Base-by-base conservation (phyloP, 2,329 filamentous ascomycete species). In the Penicillium decumbens region DNA sequence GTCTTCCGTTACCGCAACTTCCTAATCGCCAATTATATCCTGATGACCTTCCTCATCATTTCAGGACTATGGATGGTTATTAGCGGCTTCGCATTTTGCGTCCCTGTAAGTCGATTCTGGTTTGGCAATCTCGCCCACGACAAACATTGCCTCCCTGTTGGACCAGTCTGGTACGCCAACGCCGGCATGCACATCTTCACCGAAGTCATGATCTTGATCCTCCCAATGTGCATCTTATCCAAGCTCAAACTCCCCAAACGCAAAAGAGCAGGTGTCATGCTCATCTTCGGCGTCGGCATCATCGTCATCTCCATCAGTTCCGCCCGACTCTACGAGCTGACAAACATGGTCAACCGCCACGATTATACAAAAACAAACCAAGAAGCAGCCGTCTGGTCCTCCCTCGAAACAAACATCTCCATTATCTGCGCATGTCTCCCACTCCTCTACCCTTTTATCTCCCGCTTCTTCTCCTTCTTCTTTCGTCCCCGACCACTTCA, bases 351-450 rank as follows among this genome's bases (percentile, higher is more conserved):
- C 3, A 1, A 24, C 3, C 28, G 51, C 0, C 10, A 30, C 1
- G 59, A 68, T 37, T 45, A 55, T 13, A 60, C 58, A 30, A 42
- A 55, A 40, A 49, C 28, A 27, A 66, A 65, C 47, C 53, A 52
- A 47, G 15, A 50, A 10, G 56, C 60, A n/a, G 62, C 62, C 40
- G 45, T 57, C 40, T 68, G 65, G 65, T 67, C 66, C 20, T 60
- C 55, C 28, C 53, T 67, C 13, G 66, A 67, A 56, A 43, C 51
- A 32, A 65, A 63, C 42, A 48, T 66, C 28, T 66, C 66, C 45
- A 63, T 68, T 8, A 60, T 67, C 41, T 68, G 66, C 53, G 56
- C 65, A 27, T 64, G 64, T 27, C 58, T 68, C 0, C 59, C 63
- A 2, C 51, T 59, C 0, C 50, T 68, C 0, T 55, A 62, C 8